Evolutionary conservation across 257 asterid genomes (phyloP), one percentile per base, ranked within the genome.

Genomic region (Jaltomata sinuosa): DNA sequence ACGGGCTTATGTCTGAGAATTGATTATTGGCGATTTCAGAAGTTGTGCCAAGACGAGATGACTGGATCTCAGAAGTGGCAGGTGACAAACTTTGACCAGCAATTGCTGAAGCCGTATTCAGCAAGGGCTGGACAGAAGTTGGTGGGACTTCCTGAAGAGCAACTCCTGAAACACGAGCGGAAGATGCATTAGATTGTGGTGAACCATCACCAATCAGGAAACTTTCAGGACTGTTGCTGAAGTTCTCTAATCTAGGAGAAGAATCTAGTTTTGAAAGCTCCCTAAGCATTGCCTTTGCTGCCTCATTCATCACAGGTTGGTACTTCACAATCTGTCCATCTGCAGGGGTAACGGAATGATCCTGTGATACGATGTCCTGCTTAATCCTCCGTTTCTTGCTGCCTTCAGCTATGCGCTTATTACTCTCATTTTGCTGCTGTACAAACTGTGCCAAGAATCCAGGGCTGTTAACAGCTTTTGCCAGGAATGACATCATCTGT

Each of bases 381-480:
- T 91, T 96, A 61, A 96, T 92, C 86, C 99, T 90, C 65, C 98
- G 86, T 68, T 96, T 96, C 87, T 96, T 96, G 90, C 89, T 96
- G 78, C 96, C 94, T 89, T 93, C 97, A 3, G 91, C 84, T 78
- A 94, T 83, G 69, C 91, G 92, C 72, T 90, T 86, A 84, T 45
- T 87, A 89, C 92, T 86, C 78, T 96, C 97, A 78, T 85, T 94
- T 81, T 94, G 98, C 87, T 94, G 98, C 76, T 91, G 98, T 86
- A 96, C 93, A 82, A 94, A 93, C 83, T 93, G 98, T 34, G 97
- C 93, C 65, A 94, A 92, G 88, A 96, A 94, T 40, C 95, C 97
- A 69, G 99, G 98, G 85, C 97, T 94, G 87, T 96, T 96, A 53
- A 96, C 96, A 3, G 98, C 98, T 81, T 96, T 96, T n/a, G 98